A percentile compares a stretch with the other conserved stretches of the same genome.
These are phyloP conservation scores for Crithidia expoeki DNA, from an alignment of 208 protist species.

Conservation along the genomic window DNA sequence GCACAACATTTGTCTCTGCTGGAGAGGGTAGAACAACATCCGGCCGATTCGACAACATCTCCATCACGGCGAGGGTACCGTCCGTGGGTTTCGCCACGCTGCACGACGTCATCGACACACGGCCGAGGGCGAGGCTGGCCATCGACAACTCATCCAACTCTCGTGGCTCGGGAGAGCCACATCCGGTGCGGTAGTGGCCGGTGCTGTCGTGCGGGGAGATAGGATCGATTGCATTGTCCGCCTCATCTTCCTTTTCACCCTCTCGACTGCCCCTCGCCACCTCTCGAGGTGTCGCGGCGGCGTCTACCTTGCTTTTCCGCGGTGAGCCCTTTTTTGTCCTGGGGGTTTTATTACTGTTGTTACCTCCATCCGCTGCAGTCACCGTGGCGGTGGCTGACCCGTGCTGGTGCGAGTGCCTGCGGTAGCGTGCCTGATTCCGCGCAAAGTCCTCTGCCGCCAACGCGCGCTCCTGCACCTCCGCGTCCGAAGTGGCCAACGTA, in stretches of 20 bases:
- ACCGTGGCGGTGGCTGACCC: background rate
- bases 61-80: constrained; percentile 70
- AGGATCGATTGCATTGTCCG: background rate
- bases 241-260: background rate
- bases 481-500: constrained; percentile 49
- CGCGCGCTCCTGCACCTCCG: constrained; percentile 63
- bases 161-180: constrained; percentile 1
- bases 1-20: constrained; percentile 54
- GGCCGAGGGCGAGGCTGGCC: constrained; percentile 41
- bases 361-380: background rate
- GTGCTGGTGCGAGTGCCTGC: constrained; percentile 8
- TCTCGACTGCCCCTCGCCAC: background rate
- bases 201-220: background rate
- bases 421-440: constrained; percentile 22
- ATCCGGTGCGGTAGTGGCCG: background rate
- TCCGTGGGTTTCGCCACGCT: constrained; percentile 64
- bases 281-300: background rate
- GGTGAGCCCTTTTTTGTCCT: background rate
- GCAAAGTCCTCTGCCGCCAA: constrained; percentile 59
- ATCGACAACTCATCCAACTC: constrained; percentile 37
- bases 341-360: background rate
- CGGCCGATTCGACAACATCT: constrained; percentile 59
- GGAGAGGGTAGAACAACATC: constrained; percentile 78
- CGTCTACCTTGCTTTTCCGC: background rate
- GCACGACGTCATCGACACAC: constrained; percentile 66